phyloP scores from a whole-genome alignment of 768 basidiomycete species.

The Mycena vulgaris region DNA sequence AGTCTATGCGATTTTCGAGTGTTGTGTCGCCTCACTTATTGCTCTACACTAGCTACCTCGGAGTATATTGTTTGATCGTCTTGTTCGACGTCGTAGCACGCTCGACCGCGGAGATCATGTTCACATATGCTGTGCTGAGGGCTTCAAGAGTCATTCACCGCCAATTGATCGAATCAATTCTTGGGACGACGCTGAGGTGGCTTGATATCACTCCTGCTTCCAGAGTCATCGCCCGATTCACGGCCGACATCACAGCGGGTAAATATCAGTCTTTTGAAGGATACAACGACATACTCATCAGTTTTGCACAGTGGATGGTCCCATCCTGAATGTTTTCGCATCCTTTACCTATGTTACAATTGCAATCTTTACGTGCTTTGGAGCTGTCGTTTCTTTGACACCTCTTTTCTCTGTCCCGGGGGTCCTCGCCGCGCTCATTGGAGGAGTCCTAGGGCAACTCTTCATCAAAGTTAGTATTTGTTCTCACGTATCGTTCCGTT shows the following conservation, averaged over 20 bases:
- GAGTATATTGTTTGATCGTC: constrained; percentile 4
- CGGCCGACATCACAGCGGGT: constrained; percentile 59
- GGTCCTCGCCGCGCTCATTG: constrained; percentile 60
- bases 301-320: background rate
- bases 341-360: constrained; percentile 14
- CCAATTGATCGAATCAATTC: constrained; percentile 41
- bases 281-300: constrained; percentile 23
- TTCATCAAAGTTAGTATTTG: constrained; percentile 51
- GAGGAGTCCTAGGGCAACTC: constrained; percentile 59
- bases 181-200: constrained; percentile 63
- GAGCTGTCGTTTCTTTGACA: constrained; percentile 60
- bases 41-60: background rate
- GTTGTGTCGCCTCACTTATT: no score
- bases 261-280: background rate
- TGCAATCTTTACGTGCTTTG: constrained; percentile 3
- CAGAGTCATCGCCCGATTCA: constrained; percentile 63
- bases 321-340: constrained; percentile 6
- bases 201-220: constrained; percentile 40
- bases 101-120: constrained; percentile 17
- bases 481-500: background rate
- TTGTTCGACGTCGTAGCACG: constrained; percentile 10
- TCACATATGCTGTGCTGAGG: constrained; percentile 33
- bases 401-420: constrained; percentile 61
- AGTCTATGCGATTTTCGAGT: background rate
- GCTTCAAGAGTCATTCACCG: constrained; percentile 31